Percentiles rank a stretch among this genome's conserved stretches.
Conservation (phyloP, 176 grass and related monocot species). For the Carex scoparia region DNA sequence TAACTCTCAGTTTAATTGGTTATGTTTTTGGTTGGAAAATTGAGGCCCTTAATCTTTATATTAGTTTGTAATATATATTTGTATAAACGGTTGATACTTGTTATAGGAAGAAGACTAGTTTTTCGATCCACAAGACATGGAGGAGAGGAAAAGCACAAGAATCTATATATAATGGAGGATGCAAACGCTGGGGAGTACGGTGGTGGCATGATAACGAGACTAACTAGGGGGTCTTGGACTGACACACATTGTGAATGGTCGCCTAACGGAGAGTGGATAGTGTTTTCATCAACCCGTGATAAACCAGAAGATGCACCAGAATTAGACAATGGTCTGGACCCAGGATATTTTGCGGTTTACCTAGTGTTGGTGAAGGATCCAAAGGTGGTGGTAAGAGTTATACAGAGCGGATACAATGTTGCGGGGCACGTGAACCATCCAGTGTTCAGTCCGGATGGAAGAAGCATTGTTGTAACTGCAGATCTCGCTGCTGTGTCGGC, state of each 20-base stretch:
- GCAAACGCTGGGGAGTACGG: not conserved
- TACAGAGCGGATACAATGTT: constrained; percentile 5
- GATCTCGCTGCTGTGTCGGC: too few species aligned
- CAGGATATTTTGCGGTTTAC: not conserved
- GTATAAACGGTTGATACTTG: too few species aligned
- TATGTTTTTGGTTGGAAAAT: too few species aligned
- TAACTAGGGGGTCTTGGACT: not conserved
- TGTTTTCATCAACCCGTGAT: constrained; percentile 9
- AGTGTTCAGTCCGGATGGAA: constrained; percentile 27
- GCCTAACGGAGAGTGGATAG: constrained; percentile 4
- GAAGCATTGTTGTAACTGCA: constrained; percentile 10
- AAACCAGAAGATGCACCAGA: not conserved
- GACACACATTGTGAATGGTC: constrained; percentile 22
- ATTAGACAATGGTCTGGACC: not conserved
- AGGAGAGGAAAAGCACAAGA: not conserved
- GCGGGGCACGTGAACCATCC: constrained; percentile 45
- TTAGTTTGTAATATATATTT: too few species aligned
- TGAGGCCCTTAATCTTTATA: too few species aligned
- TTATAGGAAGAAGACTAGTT: too few species aligned
- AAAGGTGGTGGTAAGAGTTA: constrained; percentile 12
- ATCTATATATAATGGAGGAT: constrained; percentile 18
- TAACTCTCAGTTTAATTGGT: too few species aligned
- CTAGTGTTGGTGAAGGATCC: not conserved
- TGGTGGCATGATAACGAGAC: not conserved
- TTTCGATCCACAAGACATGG: too few species aligned